Evolutionary conservation across 768 basidiomycete species (phyloP).

Genomic region (Mycena olivaceomarginata): DNA sequence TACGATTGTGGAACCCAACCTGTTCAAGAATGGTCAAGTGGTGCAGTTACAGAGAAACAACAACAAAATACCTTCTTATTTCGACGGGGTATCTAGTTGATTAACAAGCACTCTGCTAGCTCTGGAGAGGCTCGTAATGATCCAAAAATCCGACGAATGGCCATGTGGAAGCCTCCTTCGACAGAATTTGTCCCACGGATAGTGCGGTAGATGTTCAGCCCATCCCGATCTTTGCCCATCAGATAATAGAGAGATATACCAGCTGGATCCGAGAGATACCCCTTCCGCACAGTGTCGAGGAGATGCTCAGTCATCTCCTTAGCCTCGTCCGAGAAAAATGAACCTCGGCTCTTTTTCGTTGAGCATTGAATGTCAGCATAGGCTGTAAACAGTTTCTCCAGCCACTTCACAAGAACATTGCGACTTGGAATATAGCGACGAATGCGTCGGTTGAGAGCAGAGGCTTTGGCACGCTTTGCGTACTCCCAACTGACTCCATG

Average conservation of each 20-base stretch:
- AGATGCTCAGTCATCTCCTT: conserved; percentile 6
- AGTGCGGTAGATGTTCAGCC: conserved; percentile 39
- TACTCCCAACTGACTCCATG: neutral
- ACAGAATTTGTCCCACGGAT: conserved; percentile 28
- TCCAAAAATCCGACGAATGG: conserved; percentile 35
- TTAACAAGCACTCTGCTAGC: conserved; percentile 21
- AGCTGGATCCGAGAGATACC: conserved; percentile 46
- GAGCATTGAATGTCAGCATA: too few species aligned
- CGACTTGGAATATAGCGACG: too few species aligned
- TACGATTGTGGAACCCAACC: too few species aligned
- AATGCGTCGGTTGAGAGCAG: too few species aligned
- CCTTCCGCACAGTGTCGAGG: conserved; percentile 18
- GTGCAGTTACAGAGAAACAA: too few species aligned
- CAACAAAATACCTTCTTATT: too few species aligned
- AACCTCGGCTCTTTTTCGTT: neutral
- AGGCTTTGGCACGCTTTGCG: too few species aligned
- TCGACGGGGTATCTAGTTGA: neutral
- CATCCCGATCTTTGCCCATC: conserved; percentile 40
- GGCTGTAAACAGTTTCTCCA: too few species aligned
- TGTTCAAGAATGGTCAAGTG: too few species aligned
- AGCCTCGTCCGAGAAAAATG: conserved; percentile 14
- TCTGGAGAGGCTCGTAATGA: conserved; percentile 1
- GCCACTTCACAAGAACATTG: too few species aligned
- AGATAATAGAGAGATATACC: conserved; percentile 34
- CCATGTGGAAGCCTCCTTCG: conserved; percentile 41